phyloP scores from a whole-genome alignment of 2,329 filamentous ascomycete genomes.

The Anisogramma anomala region DNA sequence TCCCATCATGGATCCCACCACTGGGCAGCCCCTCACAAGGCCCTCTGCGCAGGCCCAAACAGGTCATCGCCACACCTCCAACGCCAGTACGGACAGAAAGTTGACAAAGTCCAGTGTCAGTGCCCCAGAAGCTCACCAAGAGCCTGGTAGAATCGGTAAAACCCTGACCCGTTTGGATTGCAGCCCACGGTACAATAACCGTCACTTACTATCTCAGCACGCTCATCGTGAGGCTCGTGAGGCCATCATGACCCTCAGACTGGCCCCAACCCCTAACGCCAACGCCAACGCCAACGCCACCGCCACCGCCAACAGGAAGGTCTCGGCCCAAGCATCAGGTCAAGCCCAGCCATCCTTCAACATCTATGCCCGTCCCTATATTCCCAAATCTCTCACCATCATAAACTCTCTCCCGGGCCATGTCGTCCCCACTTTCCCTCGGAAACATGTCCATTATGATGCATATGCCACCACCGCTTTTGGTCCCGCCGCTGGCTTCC shows the following conservation, averaged over 20 bases:
- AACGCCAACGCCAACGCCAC: no score
- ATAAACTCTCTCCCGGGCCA: conserved; percentile 13
- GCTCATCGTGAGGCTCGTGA: background rate
- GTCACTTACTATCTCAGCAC: background rate
- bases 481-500: conserved; percentile 5
- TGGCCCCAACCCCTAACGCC: background rate
- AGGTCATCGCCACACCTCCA: no score
- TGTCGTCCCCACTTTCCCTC: conserved; percentile 3
- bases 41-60: no score
- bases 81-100: no score
- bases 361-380: conserved; percentile 16
- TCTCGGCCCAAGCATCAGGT: background rate
- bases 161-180: no score
- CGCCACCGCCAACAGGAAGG: background rate
- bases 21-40: background rate
- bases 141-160: background rate
- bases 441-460: conserved; percentile 9
- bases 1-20: conserved; percentile 1
- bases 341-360: conserved; percentile 11
- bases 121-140: background rate
- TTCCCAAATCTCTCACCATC: conserved; percentile 13
- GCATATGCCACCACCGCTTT: conserved; percentile 6
- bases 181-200: no score
- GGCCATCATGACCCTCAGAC: background rate
- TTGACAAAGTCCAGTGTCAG: background rate